Evolutionary conservation across 2,329 filamentous ascomycete genomes (phyloP), one percentile per base, ranked within the genome.

Genomic region (Sclerotinia borealis): DNA sequence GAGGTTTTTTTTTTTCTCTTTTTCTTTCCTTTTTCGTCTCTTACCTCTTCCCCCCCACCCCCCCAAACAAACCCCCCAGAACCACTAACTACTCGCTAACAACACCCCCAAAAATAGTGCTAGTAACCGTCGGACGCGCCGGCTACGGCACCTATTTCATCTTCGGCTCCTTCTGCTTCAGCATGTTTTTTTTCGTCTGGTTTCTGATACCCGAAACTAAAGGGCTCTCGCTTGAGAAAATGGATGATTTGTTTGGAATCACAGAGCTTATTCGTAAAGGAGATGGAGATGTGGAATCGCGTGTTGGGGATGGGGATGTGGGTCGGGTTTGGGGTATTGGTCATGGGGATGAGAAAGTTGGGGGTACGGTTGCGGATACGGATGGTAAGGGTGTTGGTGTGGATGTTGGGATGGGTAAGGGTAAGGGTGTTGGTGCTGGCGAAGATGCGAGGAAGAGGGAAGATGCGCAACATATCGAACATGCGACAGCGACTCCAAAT

Each of bases 91-190:
- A 8, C 17, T n/a, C 15, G n/a, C 48, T 54, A 48, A 60, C 36
- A n/a, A 3, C 29, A 1, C 5, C n/a, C n/a, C n/a, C n/a, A n/a
- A 7, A n/a, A 41, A 7, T 19, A 55, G 64, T 60, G 66, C 79
- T 90, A 70, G 79, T 79, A 76, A 82, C 76, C 17, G 79, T 81
- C 70, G 78, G 78, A 25, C 67, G 73, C 29, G 73, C 73, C 29
- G 77, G 78, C 7, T 80, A 78, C 60, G 61, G 84, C 36, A 86
- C 86, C 34, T 91, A 89, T 75, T 82, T 91, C 72, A 60, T 61
- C 31, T 91, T 89, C 73, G 82, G 85, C 11, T 81, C 75, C 61
- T 90, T 90, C 74, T 87, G 85, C 73, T 80, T 86, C 69, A 72
- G 79, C 68, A 89, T 90, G 83, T 73, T 72, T 50, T 69, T 71